Base-by-base conservation (phyloP, 2,329 filamentous ascomycete species). In the Zalaria sp. region DNA sequence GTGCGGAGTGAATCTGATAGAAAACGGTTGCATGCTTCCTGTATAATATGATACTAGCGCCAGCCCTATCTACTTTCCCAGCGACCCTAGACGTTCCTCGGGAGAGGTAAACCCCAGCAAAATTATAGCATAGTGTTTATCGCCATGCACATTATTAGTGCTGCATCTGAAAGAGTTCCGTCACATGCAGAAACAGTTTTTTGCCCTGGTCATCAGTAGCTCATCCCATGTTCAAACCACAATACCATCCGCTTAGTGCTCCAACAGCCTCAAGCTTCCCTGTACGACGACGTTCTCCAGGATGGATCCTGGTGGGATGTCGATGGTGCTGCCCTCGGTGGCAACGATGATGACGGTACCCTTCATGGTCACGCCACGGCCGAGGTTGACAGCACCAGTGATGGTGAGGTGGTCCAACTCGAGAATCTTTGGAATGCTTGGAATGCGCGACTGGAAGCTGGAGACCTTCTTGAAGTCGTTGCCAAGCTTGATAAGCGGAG, bases 391-490 rank as follows among this genome's bases (percentile, higher is more conserved):
- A 36, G 87, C 86, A 59, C 91, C 91, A 31, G 91, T 98, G 56
- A 98, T 94, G 59, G 91, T 98, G 46, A 98, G 77, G 62, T 98
- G 91, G 59, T 93, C 85, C 38, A 91, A 77, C 71, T 93, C 85
- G 51, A 91, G 78, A 54, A 93, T 88, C 75, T 85, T 88, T 58
- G 85, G 85, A 56, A 93, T 93, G 49, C 81, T 86, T 7, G 82
- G 74, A 53, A 93, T 88, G 60, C 81, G 81, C 66, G 85, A 81
- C 70, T 87, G 81, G 75, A 93, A 93, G 71, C 87, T 91, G 1
- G 89, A 96, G 34, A 98, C 91, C 80, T 98, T 98, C 83, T 98
- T 98, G 79, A 98, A 98, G 75, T 98, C 91, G 58, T 79, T 80
- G 55, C 91, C 91, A 42, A 98, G 83, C 82, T 98, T 98, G 76